phyloP scores from a whole-genome alignment of 441 rosid genomes.

The Erysimum pusillum region DNA sequence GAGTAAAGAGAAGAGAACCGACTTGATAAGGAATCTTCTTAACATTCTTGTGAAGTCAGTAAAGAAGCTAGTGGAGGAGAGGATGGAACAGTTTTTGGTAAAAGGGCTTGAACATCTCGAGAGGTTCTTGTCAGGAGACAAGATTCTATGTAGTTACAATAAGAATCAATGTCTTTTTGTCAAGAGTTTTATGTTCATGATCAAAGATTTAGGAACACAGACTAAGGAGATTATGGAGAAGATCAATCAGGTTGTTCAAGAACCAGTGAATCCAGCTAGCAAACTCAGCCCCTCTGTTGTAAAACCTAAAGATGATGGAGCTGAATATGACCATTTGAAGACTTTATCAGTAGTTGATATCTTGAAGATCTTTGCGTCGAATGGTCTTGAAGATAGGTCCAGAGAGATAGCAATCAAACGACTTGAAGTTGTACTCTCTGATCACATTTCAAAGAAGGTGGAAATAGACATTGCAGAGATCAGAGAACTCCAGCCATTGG shows the following conservation, averaged over 20 bases:
- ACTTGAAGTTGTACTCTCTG: neutral
- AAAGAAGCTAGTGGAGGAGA: neutral
- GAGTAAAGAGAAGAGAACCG: neutral
- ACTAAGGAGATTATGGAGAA: neutral
- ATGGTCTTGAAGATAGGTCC: neutral
- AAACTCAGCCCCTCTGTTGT: too few relatives aligned
- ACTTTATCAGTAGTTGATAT: neutral
- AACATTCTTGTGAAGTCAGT: conserved; percentile 3
- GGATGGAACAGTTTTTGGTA: conserved; percentile 2
- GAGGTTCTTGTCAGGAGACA: conserved; percentile 19
- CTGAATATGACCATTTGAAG: neutral
- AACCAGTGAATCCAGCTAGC: neutral
- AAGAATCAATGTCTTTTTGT: conserved; percentile 12
- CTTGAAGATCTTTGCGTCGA: neutral
- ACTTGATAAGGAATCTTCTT: neutral
- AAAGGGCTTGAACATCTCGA: conserved; percentile 29
- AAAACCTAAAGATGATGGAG: neutral
- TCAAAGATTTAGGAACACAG: neutral
- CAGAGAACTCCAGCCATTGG: conserved; percentile 10
- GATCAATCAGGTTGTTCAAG: neutral
- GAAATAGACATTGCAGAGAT: conserved; percentile 15
- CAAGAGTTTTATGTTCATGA: neutral
- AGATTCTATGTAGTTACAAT: conserved; percentile 3
- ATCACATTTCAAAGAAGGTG: conserved; percentile 8
- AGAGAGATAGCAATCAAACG: neutral